phyloP scores from a whole-genome alignment of 2,329 filamentous ascomycete species.

The Ascochyta viciae-villosae region DNA sequence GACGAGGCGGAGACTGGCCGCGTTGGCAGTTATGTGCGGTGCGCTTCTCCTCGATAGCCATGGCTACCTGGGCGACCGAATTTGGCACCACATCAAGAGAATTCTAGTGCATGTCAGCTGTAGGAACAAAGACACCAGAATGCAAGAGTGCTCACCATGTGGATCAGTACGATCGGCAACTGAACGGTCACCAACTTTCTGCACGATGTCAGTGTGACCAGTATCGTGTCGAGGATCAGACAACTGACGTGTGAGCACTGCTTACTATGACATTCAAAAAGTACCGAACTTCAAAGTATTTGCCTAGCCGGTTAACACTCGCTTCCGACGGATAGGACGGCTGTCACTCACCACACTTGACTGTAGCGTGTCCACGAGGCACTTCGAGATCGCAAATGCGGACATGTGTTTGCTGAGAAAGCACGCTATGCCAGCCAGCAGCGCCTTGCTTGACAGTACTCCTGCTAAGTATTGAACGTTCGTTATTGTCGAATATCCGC shows the following conservation, averaged over 20 bases:
- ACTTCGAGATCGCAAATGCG: slow-evolving; percentile 59
- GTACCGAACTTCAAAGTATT: slow-evolving; percentile 64
- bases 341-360: slow-evolving; percentile 54
- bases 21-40: slow-evolving; percentile 31
- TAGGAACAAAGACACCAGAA: background rate
- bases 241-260: slow-evolving; percentile 51
- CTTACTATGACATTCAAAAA: slow-evolving; percentile 61
- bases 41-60: slow-evolving; percentile 61
- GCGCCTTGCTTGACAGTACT: slow-evolving; percentile 52
- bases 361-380: slow-evolving; percentile 59
- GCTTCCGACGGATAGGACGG: background rate
- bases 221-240: background rate
- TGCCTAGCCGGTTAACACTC: slow-evolving; percentile 46
- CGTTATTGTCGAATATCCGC: slow-evolving; percentile 61
- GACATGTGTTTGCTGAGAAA: slow-evolving; percentile 54
- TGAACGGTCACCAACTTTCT: slow-evolving; percentile 61
- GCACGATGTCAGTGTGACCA: slow-evolving; percentile 22
- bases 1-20: slow-evolving; percentile 33
- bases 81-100: slow-evolving; percentile 64
- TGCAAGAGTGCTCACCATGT: slow-evolving; percentile 51
- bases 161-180: slow-evolving; percentile 63
- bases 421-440: slow-evolving; percentile 57
- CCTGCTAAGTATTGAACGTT: slow-evolving; percentile 56
- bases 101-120: slow-evolving; percentile 48
- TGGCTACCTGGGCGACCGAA: slow-evolving; percentile 62